Evolutionary conservation across 2,329 filamentous ascomycete genomes (phyloP), one percentile per base, ranked within the genome.

Genomic region (Penicillium glabrum): DNA sequence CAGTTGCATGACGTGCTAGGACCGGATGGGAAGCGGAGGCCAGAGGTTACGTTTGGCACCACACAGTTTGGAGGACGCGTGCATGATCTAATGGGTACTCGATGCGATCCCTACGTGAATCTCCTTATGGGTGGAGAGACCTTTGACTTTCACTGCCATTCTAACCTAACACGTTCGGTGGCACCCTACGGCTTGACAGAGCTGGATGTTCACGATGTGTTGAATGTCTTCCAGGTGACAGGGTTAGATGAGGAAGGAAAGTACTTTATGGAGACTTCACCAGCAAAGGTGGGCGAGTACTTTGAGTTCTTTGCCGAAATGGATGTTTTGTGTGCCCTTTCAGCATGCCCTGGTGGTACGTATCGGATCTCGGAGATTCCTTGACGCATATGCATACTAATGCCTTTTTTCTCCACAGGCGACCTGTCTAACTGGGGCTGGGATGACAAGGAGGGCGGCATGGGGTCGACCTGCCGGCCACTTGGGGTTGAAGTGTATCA

Each of bases 201-300:
- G 73, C 78, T 79, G 29, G 90, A 95, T 68, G 85, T 95, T 1
- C 91, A 96, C 67, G 90, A 96, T 70, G 90, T 96, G 0, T 80
- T 96, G 53, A 96, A 96, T 67, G 80, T 96, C 3, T 95, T 96
- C 69, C 91, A 96, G 72, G 89, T 93, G 7, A 95, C 91, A 0
- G 90, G 90, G 0, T 70, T 95, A 46, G 88, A 95, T 66, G 79
- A 83, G 52, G 68, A 87, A 58, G 90, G 89, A 0, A 82, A 86
- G 51, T 93, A 93, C 63, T 93, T 90, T 59, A 96, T 96, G 79
- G 76, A 78, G 50, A 72, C 79, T 9, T 80, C 72, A 27, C 80
- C 80, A 5, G 78, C 79, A 4, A 77, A 75, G 57, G 57, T 70
- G 24, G 76, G 75, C 24, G 78, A 81, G 56, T 86, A 82, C 54